Conservation (phyloP, 208 protist species). For the Wallacemonas sp. region DNA sequence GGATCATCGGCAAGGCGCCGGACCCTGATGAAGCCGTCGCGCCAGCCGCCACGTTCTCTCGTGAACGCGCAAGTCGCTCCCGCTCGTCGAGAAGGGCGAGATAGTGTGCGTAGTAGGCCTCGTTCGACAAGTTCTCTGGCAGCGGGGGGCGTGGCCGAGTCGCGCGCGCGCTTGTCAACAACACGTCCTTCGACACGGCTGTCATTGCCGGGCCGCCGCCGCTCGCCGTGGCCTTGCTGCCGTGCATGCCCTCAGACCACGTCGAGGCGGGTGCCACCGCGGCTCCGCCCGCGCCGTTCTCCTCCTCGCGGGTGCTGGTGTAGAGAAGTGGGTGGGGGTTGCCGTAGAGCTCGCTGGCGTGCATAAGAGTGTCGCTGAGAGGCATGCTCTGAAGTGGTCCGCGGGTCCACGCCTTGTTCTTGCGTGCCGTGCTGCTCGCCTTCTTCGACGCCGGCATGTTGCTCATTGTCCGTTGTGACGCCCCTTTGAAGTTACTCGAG, state of each 20-base stretch:
- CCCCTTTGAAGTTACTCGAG: conserved; percentile 14
- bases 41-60: not conserved
- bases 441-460: conserved; percentile 5
- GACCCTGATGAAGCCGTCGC: not conserved
- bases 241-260: not conserved
- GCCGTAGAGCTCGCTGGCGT: conserved; percentile 68
- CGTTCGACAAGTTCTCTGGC: conserved; percentile 13
- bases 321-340: conserved; percentile 79
- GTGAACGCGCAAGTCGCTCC: not conserved
- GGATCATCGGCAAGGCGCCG: not conserved
- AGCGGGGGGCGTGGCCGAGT: conserved; percentile 4
- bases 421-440: conserved; percentile 11
- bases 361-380: conserved; percentile 47
- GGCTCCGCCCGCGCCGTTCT: not conserved
- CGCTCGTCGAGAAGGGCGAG: conserved; percentile 5
- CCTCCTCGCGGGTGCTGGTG: conserved; percentile 26
- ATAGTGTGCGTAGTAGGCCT: conserved; percentile 12
- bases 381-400: conserved; percentile 51
- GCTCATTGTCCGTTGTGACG: conserved; percentile 1
- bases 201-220: not conserved
- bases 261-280: not conserved
- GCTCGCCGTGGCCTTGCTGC: not conserved
- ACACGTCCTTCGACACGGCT: not conserved
- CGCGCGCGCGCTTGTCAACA: not conserved
- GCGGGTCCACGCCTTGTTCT: conserved; percentile 8